phyloP scores from a whole-genome alignment of 2,329 filamentous ascomycete species.

The Colletotrichum tropicicola region DNA sequence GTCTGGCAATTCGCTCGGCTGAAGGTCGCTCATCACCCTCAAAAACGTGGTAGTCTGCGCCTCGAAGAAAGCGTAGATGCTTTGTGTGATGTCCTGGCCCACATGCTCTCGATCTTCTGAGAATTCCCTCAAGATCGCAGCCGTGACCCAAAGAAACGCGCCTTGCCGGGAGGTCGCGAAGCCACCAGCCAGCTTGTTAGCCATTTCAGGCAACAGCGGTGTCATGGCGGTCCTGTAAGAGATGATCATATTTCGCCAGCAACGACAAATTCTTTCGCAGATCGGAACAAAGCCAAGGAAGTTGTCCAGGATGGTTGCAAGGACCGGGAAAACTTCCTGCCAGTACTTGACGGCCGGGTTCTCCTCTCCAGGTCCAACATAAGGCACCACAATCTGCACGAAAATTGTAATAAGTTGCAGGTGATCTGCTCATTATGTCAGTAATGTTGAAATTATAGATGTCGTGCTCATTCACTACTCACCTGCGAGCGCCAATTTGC shows the following conservation, averaged over 20 bases:
- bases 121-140: conserved; percentile 94
- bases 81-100: conserved; percentile 80
- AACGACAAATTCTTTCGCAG: conserved; percentile 91
- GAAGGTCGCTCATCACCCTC: conserved; percentile 85
- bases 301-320: conserved; percentile 86
- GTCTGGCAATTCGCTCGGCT: conserved; percentile 76
- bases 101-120: conserved; percentile 89
- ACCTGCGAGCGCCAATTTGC: conserved; percentile 88
- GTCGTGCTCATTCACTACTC: conserved; percentile 38
- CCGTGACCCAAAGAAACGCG: conserved; percentile 98
- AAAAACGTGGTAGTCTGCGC: conserved; percentile 91
- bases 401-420: conserved; percentile 93
- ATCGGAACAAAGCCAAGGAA: conserved; percentile 90
- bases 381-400: conserved; percentile 79
- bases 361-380: conserved; percentile 74
- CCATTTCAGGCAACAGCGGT: conserved; percentile 84
- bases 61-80: conserved; percentile 95
- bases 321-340: conserved; percentile 88
- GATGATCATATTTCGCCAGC: conserved; percentile 97
- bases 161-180: conserved; percentile 90
- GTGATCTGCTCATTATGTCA: conserved; percentile 69
- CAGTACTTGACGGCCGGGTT: conserved; percentile 97
- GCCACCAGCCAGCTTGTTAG: conserved; percentile 85
- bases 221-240: conserved; percentile 92
- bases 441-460: not conserved